phyloP scores from a whole-genome alignment of 2,329 filamentous ascomycete genomes.

The Neofusicoccum parvum region DNA sequence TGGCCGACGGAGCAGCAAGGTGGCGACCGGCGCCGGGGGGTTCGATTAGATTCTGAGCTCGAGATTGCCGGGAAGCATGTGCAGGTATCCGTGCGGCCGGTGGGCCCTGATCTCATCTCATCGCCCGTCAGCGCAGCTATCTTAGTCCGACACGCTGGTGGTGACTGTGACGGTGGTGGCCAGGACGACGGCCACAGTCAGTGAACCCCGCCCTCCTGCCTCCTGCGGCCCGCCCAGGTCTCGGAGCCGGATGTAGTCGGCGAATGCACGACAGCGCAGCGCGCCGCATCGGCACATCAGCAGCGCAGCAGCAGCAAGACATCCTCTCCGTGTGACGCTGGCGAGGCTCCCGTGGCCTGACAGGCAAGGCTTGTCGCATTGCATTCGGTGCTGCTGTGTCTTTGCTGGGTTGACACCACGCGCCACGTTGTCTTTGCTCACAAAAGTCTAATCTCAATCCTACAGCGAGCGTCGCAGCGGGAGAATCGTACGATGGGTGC shows the following conservation, averaged over 20 bases:
- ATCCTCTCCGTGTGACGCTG: conserved; percentile 9
- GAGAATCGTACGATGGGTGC: not conserved
- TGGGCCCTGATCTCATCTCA: conserved; percentile 15
- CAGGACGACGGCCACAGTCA: not conserved
- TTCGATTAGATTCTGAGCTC: not conserved
- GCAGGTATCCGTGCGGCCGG: not conserved
- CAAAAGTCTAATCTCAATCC: conserved; percentile 1
- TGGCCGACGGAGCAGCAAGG: not conserved
- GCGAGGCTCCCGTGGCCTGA: conserved; percentile 8
- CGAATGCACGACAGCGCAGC: not conserved
- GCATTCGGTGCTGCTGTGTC: not conserved
- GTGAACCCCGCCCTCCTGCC: too few relatives aligned
- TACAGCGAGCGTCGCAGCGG: not conserved
- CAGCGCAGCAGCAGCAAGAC: conserved; percentile 9
- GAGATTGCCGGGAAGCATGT: conserved; percentile 8
- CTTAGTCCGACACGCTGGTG: not conserved
- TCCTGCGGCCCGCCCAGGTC: not conserved
- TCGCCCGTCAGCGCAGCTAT: not conserved
- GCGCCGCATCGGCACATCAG: conserved; percentile 2
- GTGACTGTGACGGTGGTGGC: not conserved
- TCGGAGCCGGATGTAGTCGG: not conserved
- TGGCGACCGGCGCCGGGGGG: not conserved
- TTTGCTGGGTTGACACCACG: not conserved
- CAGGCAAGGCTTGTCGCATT: conserved; percentile 7
- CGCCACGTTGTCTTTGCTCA: conserved; percentile 17